Evolutionary conservation across 2,329 filamentous ascomycete genomes (phyloP), one percentile per base, ranked within the genome.

Genomic region (Drechslera avenae): DNA sequence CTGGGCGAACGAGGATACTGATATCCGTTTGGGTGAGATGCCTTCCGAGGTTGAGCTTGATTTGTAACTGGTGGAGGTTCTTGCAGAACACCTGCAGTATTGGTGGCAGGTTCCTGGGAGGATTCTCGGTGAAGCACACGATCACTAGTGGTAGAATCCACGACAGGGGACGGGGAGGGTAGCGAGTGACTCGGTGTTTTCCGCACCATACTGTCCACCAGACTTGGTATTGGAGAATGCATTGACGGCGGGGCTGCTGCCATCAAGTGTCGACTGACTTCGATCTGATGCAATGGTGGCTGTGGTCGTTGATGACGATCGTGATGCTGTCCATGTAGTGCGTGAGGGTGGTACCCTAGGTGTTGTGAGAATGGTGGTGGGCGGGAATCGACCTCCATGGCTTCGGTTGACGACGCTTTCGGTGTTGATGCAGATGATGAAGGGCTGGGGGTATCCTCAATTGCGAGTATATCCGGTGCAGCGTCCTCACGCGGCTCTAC

Each of bases 361-460:
- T 51, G 57, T 28, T 59, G 54, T 33, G 26, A 28, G 26, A 62
- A 48, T 34, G 31, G 23, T 46, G 62, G 50, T 39, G 59, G 61
- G 34, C 62, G 54, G n/a, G 67, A 56, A 21, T 71, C 66, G 50
- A 69, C 59, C 40, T 71, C 67, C 69, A 71, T 72, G 21, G 55
- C 57, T 31, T 56, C 43, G 46, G 50, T 32, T 33, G 52, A 40
- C 23, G 47, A 46, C 18, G 43, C 33, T 5, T 34, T 50, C 39
- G 40, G 43, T 14, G 44, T 26, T 36, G 28, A 42, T 42, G 18
- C 33, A 32, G 49, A 57, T 32, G 63, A 60, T 16, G 60, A 58
- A 30, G 64, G 50, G 18, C 37, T 56, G 16, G 52, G 43, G 5
- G 62, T 63, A 14, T 58, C 52, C 28, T 64, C 61, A 39, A 55